phyloP scores from a whole-genome alignment of 2,329 filamentous ascomycete species.

The Davidsoniella eucalypti region DNA sequence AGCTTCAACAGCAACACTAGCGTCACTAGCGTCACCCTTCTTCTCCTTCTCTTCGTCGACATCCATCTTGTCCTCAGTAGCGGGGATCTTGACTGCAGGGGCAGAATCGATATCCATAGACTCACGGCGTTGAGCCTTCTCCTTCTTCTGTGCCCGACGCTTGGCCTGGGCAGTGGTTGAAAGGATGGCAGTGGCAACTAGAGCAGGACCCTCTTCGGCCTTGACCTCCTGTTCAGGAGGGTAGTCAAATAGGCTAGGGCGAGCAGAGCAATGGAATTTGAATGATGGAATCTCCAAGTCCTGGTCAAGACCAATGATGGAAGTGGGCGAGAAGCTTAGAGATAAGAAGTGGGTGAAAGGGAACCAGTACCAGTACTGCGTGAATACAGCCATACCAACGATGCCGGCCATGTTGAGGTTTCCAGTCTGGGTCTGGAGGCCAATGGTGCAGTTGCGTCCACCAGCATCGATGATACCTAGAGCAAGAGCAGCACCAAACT shows the following conservation, averaged over 20 bases:
- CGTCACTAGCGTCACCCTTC: slow-evolving; percentile 13
- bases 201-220: slow-evolving; percentile 77
- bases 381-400: slow-evolving; percentile 94
- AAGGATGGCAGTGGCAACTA: slow-evolving; percentile 87
- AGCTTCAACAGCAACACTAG: slow-evolving; percentile 23
- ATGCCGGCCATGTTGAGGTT: slow-evolving; percentile 98
- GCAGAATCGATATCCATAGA: slow-evolving; percentile 83
- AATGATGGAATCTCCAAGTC: slow-evolving; percentile 85
- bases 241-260: slow-evolving; percentile 93
- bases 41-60: slow-evolving; percentile 48
- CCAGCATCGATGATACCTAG: slow-evolving; percentile 96
- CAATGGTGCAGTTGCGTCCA: slow-evolving; percentile 95
- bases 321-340: slow-evolving; percentile 88
- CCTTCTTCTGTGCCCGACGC: slow-evolving; percentile 84
- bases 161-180: slow-evolving; percentile 96
- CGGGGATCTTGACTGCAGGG: slow-evolving; percentile 43
- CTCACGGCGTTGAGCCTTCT: slow-evolving; percentile 72
- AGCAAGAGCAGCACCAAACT: slow-evolving; percentile 87
- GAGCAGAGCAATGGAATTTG: slow-evolving; percentile 89
- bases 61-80: slow-evolving; percentile 73
- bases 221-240: slow-evolving; percentile 94
- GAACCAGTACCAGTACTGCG: slow-evolving; percentile 99
- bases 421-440: slow-evolving; percentile 90
- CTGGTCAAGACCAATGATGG: slow-evolving; percentile 86
- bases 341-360: slow-evolving; percentile 95